Evolutionary conservation across 2,329 filamentous ascomycete genomes (phyloP), one percentile per base, ranked within the genome.

Genomic region (Seiridium cupressi): DNA sequence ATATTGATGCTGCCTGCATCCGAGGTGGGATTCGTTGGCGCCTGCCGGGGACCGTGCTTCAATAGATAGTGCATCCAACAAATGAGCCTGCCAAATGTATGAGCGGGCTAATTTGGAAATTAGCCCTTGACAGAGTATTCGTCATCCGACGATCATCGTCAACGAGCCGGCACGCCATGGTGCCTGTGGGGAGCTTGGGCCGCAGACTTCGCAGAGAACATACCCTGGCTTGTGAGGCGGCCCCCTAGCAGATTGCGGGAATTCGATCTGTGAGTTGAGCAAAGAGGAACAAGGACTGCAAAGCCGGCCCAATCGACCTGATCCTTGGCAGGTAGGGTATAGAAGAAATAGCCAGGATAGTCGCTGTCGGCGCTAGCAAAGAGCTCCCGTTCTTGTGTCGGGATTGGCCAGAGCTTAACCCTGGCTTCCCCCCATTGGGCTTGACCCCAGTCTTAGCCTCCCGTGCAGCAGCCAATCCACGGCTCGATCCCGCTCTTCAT

Each of bases 341-440:
- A 32, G 13, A 49, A 49, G n/a, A 32, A 9, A 9, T 18, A 42
- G 31, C 32, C 32, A 18, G 13, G 35, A 55, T 55, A 60, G 47
- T 49, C 47, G 34, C 35, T n/a, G 49, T 51, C 9, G 11, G 64
- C 68, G 64, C 68, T 69, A 70, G 64, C 63, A 65, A 66, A 66
- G 65, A 67, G 64, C 63, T 70, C 65, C 69, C 69, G 68, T 66
- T 61, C 63, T 61, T 64, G 63, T 62, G 64, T 67, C 58, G 53
- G 67, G 68, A 72, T 72, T 72, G 70, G 70, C 57, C 66, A 57
- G 58, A 60, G 58, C 59, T 7, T 48, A 55, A 26, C 18, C 18
- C 18, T 26, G 18, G 18, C 18, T 26, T 2, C 61, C 63, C 64
- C 63, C 65, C 62, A 63, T 64, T 58, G 66, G 58, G 48, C 60